Conservation (phyloP, 2,329 filamentous ascomycete species). For the Alternaria ventricosa region DNA sequence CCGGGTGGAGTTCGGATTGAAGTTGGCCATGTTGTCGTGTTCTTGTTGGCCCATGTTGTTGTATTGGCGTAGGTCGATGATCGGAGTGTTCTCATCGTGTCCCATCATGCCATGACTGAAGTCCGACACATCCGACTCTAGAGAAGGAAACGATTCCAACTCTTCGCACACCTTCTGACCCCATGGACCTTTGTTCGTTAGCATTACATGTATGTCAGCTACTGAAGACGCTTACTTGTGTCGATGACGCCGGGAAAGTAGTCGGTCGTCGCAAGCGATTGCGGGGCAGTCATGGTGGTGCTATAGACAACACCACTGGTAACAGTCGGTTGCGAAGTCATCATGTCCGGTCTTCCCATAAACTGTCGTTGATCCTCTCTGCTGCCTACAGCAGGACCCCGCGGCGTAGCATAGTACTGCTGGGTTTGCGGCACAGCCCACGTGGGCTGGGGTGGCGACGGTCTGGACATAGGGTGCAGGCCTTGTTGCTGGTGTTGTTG, state of each 20-base stretch:
- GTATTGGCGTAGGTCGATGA: constrained; percentile 51
- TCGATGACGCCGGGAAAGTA: constrained; percentile 47
- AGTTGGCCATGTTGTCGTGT: constrained; percentile 34
- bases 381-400: constrained; percentile 23
- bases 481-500: constrained; percentile 3
- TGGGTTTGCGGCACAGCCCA: constrained; percentile 46
- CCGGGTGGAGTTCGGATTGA: constrained; percentile 60
- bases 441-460: constrained; percentile 43
- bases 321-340: constrained; percentile 31
- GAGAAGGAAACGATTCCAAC: constrained; percentile 46
- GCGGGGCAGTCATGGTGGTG: constrained; percentile 26
- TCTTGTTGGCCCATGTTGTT: constrained; percentile 41
- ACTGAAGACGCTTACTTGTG: constrained; percentile 40
- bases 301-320: constrained; percentile 29
- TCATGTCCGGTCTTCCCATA: constrained; percentile 30
- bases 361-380: constrained; percentile 38
- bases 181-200: constrained; percentile 47
- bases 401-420: constrained; percentile 39
- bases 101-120: constrained; percentile 46
- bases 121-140: constrained; percentile 49
- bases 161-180: constrained; percentile 49
- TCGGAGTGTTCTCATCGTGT: constrained; percentile 50
- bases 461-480: constrained; percentile 37
- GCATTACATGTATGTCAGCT: background rate
- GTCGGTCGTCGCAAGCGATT: constrained; percentile 34